Base-by-base conservation (phyloP, 768 basidiomycete genomes). In the Amanita molliuscula region DNA sequence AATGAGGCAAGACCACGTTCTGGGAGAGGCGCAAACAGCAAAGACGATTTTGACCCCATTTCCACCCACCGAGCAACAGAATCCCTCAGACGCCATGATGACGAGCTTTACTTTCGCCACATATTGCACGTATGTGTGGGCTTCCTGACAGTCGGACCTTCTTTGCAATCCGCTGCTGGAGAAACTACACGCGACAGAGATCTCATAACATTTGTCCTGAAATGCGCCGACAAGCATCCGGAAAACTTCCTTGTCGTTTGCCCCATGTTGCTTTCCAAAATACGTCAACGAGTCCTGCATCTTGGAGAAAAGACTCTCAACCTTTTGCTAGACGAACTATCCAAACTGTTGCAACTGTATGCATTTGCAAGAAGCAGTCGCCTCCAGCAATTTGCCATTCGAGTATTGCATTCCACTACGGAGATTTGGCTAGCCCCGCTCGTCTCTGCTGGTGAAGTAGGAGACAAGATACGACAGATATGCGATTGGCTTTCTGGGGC, bases 101-200 rank as follows among this genome's bases (percentile, higher is more conserved):
- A 68, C 21, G 42, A 59, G 26, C 56, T 54, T 26, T 58, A 64
- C 18, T 59, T 62, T 16, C 65, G 63, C 8, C 65, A 61, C 45
- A 66, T 78, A 20, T 61, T 74, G 31, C 71, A 76, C 43, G 62
- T 76, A 20, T 88, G 80, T 59, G 60, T 86, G 34, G 59, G 73
- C 15, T 78, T 87, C 56, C 69, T 88, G 25, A 70, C 82, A 2
- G 66, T 75, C 18, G 76, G 77, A n/a, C 83, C 84, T 16, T 67
- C 77, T 41, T 62, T 89, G 29, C 82, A 81, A 52, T 79, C 79
- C 10, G 59, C 71, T 5, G 74, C 76, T 2, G 76, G 70, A 4
- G 77, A 83, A 54, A 69, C 75, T 1, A 78, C 81, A 18, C 77
- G 77, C 21, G 82, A 89, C 57, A 75, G 73, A 58, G 71, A 81